These are phyloP conservation scores for Cenchrus americanus DNA, from an alignment of 176 grass and related monocot species.

Conservation along the genomic window DNA sequence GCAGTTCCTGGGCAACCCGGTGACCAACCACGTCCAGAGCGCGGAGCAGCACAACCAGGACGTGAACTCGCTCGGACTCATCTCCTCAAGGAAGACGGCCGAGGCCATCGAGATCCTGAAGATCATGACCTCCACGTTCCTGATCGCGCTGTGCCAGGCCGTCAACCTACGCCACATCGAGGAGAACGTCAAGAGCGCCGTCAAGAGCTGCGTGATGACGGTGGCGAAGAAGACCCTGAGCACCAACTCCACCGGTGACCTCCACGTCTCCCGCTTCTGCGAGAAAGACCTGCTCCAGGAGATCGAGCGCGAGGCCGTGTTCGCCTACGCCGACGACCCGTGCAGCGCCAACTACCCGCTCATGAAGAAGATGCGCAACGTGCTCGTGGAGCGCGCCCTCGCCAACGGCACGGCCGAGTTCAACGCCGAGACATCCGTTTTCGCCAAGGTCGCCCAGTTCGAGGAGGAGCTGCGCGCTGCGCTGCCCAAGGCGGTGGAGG, in stretches of 20 bases:
- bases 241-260: constrained; percentile 45
- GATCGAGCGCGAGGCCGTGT: constrained; percentile 63
- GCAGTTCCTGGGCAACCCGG: constrained; percentile 82
- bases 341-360: constrained; percentile 74
- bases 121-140: constrained; percentile 71
- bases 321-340: constrained; percentile 73
- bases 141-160: constrained; percentile 71
- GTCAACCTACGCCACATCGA: constrained; percentile 74
- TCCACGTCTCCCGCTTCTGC: constrained; percentile 60
- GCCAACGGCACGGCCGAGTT: constrained; percentile 55
- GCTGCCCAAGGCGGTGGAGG: constrained; percentile 57
- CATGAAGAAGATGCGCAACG: constrained; percentile 67
- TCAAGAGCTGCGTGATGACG: constrained; percentile 55
- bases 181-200: constrained; percentile 62
- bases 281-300: constrained; percentile 66
- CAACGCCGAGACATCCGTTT: constrained; percentile 50
- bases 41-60: constrained; percentile 95
- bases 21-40: constrained; percentile 91
- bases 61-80: constrained; percentile 76
- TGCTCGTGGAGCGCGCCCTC: constrained; percentile 68
- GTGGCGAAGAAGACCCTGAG: constrained; percentile 67
- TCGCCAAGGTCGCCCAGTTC: constrained; percentile 62
- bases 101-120: constrained; percentile 84
- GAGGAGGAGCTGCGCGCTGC: constrained; percentile 52
- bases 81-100: constrained; percentile 72